phyloP scores from a whole-genome alignment of 2,329 filamentous ascomycete species.

The Hypoxylon sp. region DNA sequence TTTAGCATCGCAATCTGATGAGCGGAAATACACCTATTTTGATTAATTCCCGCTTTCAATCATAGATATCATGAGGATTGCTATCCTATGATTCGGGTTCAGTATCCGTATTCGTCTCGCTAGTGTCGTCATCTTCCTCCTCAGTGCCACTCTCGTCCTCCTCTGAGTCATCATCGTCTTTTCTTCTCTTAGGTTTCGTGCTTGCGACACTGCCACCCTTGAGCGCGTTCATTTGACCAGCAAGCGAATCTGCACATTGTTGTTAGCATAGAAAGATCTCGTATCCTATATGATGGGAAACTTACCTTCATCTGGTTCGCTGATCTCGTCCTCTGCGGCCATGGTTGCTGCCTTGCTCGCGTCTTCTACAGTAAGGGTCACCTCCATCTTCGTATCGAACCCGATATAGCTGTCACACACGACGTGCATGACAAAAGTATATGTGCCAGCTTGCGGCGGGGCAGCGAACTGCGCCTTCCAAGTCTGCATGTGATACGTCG shows the following conservation, averaged over 20 bases:
- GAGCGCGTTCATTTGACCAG: slow-evolving; percentile 89
- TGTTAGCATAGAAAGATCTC: slow-evolving; percentile 47
- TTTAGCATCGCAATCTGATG: slow-evolving; percentile 16
- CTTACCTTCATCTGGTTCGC: slow-evolving; percentile 97
- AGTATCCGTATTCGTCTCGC: slow-evolving; percentile 78
- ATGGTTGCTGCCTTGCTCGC: slow-evolving; percentile 86
- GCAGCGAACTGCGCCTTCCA: slow-evolving; percentile 98
- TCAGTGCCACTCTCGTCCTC: slow-evolving; percentile 87
- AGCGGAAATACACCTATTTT: slow-evolving; percentile 4
- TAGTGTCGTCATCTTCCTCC: slow-evolving; percentile 76
- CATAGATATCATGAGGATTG: background rate
- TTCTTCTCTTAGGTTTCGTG: slow-evolving; percentile 70
- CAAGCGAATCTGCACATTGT: slow-evolving; percentile 79
- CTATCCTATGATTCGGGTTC: slow-evolving; percentile 69
- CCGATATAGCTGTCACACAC: slow-evolving; percentile 96
- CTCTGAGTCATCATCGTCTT: slow-evolving; percentile 70
- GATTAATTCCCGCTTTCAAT: slow-evolving; percentile 2
- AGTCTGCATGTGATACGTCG: slow-evolving; percentile 95
- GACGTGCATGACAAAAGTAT: slow-evolving; percentile 94
- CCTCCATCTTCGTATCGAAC: slow-evolving; percentile 92
- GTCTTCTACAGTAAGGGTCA: slow-evolving; percentile 90
- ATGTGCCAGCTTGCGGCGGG: slow-evolving; percentile 91
- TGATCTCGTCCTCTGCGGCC: slow-evolving; percentile 92
- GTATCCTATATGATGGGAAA: slow-evolving; percentile 42
- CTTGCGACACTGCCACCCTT: slow-evolving; percentile 76